These are phyloP conservation scores for Chalaropsis thielavioides DNA, from an alignment of 2,329 filamentous ascomycete species.

Conservation along the genomic window DNA sequence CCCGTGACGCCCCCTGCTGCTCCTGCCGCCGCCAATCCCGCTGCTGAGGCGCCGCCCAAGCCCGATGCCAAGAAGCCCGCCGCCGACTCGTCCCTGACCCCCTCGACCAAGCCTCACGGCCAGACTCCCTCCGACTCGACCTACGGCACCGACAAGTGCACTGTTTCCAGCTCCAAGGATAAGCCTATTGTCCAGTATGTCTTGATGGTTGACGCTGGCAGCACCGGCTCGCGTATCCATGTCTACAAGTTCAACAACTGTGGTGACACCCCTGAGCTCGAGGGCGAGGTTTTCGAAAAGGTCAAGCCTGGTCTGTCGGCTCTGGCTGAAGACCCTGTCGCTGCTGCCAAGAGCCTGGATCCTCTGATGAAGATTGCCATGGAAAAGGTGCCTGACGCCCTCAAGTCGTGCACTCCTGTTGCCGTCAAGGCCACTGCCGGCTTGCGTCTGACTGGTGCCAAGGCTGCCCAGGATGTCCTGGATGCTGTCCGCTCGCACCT, in stretches of 20 bases:
- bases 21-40: slow-evolving; percentile 13
- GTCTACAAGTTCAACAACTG: slow-evolving; percentile 97
- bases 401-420: slow-evolving; percentile 83
- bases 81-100: slow-evolving; percentile 1
- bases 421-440: slow-evolving; percentile 98
- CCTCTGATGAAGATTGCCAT: slow-evolving; percentile 75
- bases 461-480: slow-evolving; percentile 71
- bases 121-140: slow-evolving; percentile 45
- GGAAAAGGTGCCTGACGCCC: slow-evolving; percentile 67
- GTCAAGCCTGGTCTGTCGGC: slow-evolving; percentile 80
- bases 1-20: neutral
- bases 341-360: slow-evolving; percentile 80
- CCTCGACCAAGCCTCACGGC: slow-evolving; percentile 24
- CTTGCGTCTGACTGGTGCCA: slow-evolving; percentile 67
- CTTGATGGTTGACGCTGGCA: slow-evolving; percentile 96
- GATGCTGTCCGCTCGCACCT: slow-evolving; percentile 70
- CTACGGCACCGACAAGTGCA: slow-evolving; percentile 59
- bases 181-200: slow-evolving; percentile 96
- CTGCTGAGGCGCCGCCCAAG: slow-evolving; percentile 10
- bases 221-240: slow-evolving; percentile 94
- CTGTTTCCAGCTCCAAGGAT: slow-evolving; percentile 65
- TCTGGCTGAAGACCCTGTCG: slow-evolving; percentile 73
- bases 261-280: slow-evolving; percentile 83
- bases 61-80: slow-evolving; percentile 7
- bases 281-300: slow-evolving; percentile 86